phyloP scores from a whole-genome alignment of 352 stramenopile species.

The Phytophthora citricola region DNA sequence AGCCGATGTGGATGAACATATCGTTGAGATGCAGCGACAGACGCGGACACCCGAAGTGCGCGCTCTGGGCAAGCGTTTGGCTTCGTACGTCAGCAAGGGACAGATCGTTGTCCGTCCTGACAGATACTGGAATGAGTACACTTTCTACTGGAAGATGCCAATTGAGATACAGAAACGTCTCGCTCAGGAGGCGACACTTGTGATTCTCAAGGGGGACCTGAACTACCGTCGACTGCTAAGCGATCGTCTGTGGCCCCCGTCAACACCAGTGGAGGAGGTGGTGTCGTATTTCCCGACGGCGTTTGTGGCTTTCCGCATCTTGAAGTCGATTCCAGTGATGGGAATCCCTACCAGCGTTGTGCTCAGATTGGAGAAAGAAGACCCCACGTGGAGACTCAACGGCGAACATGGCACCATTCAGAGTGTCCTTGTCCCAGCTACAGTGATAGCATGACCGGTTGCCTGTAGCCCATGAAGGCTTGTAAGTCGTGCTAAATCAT shows the following conservation, averaged over 20 bases:
- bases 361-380: conserved; percentile 45
- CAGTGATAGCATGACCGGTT: not conserved
- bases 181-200: conserved; percentile 63
- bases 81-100: conserved; percentile 33
- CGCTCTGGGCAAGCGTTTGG: conserved; percentile 48
- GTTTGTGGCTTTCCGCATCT: conserved; percentile 65
- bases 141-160: conserved; percentile 72
- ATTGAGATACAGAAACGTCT: conserved; percentile 38
- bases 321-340: conserved; percentile 74
- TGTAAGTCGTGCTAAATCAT: no score
- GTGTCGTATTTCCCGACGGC: conserved; percentile 73
- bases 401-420: conserved; percentile 73
- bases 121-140: conserved; percentile 71
- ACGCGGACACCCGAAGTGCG: conserved; percentile 43
- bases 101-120: conserved; percentile 34
- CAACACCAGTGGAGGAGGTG: conserved; percentile 85
- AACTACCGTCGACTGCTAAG: conserved; percentile 96
- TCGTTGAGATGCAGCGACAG: conserved; percentile 47
- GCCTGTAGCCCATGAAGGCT: no score
- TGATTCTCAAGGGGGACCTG: conserved; percentile 97
- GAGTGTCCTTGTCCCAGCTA: conserved; percentile 38
- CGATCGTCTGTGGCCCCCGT: conserved; percentile 91
- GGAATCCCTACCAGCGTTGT: conserved; percentile 49
- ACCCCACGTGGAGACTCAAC: conserved; percentile 66
- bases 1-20: conserved; percentile 61